A percentile compares a stretch with the other conserved stretches of the same genome.
phyloP scores from a whole-genome alignment of 1,284 basidiomycete species.

The Heliocybe sulcata region DNA sequence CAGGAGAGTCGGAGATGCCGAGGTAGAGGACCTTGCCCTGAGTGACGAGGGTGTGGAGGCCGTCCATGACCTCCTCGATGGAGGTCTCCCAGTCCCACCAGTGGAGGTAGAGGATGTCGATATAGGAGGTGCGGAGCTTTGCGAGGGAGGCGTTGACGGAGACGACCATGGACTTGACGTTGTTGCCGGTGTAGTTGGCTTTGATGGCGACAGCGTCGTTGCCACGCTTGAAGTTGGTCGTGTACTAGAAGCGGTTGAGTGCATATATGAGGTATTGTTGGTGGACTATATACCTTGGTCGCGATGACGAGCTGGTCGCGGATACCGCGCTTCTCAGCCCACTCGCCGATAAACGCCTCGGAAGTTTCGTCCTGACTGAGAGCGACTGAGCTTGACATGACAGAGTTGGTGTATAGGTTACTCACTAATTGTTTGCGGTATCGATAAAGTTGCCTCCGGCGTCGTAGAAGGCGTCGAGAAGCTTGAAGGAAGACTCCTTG shows the following conservation, averaged over 20 bases:
- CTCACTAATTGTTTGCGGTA: slow-evolving; percentile 23
- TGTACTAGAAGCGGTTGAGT: slow-evolving; percentile 26
- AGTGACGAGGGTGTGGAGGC: slow-evolving; percentile 34
- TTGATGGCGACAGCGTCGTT: slow-evolving; percentile 23
- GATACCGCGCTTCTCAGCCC: slow-evolving; percentile 25
- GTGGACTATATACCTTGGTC: slow-evolving; percentile 19
- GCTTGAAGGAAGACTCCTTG: slow-evolving; percentile 22
- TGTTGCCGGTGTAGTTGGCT: slow-evolving; percentile 40
- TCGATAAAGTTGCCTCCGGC: slow-evolving; percentile 26
- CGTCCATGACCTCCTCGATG: slow-evolving; percentile 49
- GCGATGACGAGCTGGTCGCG: slow-evolving; percentile 28
- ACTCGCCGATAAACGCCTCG: slow-evolving; percentile 31
- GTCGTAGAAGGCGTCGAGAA: slow-evolving; percentile 24
- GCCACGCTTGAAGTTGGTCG: slow-evolving; percentile 23
- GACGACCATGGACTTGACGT: slow-evolving; percentile 33
- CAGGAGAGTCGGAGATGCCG: slow-evolving; percentile 31
- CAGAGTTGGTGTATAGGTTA: neutral
- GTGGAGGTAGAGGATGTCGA: slow-evolving; percentile 48
- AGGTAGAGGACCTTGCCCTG: slow-evolving; percentile 40
- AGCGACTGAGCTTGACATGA: neutral
- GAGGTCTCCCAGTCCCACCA: slow-evolving; percentile 47
- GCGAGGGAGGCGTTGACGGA: slow-evolving; percentile 40
- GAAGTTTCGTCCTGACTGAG: slow-evolving; percentile 23
- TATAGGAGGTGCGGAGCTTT: slow-evolving; percentile 49
- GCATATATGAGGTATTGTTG: no score